Conservation (phyloP, 352 stramenopile species). For the Globisporangium emineosum region DNA sequence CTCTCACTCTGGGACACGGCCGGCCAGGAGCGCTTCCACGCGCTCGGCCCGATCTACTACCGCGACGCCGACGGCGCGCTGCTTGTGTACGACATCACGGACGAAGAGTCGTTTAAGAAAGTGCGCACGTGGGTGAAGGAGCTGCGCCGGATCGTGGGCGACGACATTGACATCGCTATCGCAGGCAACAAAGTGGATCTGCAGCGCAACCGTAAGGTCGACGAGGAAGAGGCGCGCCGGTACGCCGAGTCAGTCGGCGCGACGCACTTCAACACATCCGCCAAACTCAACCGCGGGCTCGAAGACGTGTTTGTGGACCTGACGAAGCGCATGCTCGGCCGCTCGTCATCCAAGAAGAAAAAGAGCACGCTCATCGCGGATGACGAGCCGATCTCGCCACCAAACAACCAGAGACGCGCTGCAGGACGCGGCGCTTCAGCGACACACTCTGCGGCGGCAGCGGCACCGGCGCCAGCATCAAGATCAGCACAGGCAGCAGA, state of each 20-base stretch:
- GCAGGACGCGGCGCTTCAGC: slow-evolving; percentile 14
- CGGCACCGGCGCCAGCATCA: slow-evolving; percentile 9
- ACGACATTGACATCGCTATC: slow-evolving; percentile 91
- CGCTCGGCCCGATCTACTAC: slow-evolving; percentile 89
- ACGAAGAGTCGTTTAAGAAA: slow-evolving; percentile 90
- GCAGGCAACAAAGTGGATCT: slow-evolving; percentile 93
- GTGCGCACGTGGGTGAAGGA: slow-evolving; percentile 93
- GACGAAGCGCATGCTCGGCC: slow-evolving; percentile 78
- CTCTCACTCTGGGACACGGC: slow-evolving; percentile 88
- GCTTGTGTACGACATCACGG: slow-evolving; percentile 92
- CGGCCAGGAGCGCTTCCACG: slow-evolving; percentile 87
- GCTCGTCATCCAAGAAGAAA: slow-evolving; percentile 69
- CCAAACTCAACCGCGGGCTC: slow-evolving; percentile 90
- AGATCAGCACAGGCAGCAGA: neutral
- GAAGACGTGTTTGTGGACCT: slow-evolving; percentile 91
- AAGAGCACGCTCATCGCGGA: slow-evolving; percentile 77
- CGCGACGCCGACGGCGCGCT: slow-evolving; percentile 85
- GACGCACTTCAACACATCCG: slow-evolving; percentile 88
- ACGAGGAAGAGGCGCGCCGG: slow-evolving; percentile 73
- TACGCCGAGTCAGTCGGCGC: slow-evolving; percentile 88
- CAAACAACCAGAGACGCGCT: slow-evolving; percentile 16
- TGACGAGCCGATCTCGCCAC: slow-evolving; percentile 46
- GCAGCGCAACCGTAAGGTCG: slow-evolving; percentile 86
- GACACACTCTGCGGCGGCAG: slow-evolving; percentile 12
- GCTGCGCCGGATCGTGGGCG: slow-evolving; percentile 87